Evolutionary conservation across 331 rosid genomes (phyloP).

Genomic region (Spiraea crenata): DNA sequence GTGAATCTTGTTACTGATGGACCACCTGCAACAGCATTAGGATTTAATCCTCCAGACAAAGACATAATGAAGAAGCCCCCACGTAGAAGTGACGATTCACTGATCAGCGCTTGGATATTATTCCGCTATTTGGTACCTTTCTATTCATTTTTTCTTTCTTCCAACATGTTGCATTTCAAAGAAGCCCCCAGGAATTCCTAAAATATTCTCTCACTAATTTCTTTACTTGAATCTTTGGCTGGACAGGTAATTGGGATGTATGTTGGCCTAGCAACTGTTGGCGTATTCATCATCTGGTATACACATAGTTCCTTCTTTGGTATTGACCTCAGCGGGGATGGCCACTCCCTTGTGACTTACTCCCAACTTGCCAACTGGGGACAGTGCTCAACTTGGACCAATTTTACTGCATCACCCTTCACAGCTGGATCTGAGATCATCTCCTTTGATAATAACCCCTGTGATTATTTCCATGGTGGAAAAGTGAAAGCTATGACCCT

Average conservation of each 20-base stretch:
- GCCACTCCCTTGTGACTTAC: constrained; percentile 78
- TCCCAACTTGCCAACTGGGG: constrained; percentile 89
- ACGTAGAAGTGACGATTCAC: constrained; percentile 41
- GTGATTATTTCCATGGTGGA: constrained; percentile 72
- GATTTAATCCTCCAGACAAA: constrained; percentile 47
- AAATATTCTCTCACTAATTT: neutral
- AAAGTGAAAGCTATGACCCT: constrained; percentile 89
- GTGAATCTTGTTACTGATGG: constrained; percentile 60
- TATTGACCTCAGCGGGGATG: constrained; percentile 73
- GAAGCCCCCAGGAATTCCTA: neutral
- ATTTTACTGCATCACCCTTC: constrained; percentile 82
- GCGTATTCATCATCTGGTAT: constrained; percentile 81
- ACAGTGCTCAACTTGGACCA: constrained; percentile 72
- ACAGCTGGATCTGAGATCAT: constrained; percentile 61
- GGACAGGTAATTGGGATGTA: constrained; percentile 77
- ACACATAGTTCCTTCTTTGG: constrained; percentile 79
- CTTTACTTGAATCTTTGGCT: neutral
- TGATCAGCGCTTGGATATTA: constrained; percentile 47
- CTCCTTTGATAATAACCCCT: constrained; percentile 50
- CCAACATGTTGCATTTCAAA: neutral
- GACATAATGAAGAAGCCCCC: constrained; percentile 55
- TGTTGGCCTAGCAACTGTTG: constrained; percentile 91
- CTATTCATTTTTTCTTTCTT: neutral
- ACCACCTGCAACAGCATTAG: constrained; percentile 53
- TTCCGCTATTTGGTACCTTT: constrained; percentile 44